Evolutionary conservation across 768 basidiomycete species (phyloP), one percentile per base, ranked within the genome.

Genomic region (Auriculariales sp.): DNA sequence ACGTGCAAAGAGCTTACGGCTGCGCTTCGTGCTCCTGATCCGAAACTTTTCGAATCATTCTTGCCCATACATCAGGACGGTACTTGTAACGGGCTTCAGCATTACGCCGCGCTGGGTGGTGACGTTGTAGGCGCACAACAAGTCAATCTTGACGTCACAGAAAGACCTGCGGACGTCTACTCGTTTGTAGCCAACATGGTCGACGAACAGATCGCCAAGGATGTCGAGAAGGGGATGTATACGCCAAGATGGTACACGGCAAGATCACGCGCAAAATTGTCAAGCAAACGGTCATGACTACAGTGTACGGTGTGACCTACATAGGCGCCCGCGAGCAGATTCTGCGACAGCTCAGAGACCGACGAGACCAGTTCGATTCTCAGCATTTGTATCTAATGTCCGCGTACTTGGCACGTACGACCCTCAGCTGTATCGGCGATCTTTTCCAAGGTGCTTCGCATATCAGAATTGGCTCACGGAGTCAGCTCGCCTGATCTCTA

Each of bases 211-310:
- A 70, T 95, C 29, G 64, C 65, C 35, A 64, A 66, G 56, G 86
- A 89, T 51, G 69, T 73, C 4, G 66, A 62, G 51, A 65, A 66
- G 6, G 81, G 77, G 1, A 61, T 67, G 49, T n/a, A n/a, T 64
- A 68, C 49, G 94, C 91, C 0, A 53, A 65, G 46, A 55, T 85
- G 55, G 70, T 94, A 25, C 49, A 69, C 34, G 89, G 87, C 28
- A 89, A 88, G 64, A 72, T 99, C 28, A 72, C 88, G 17, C 68
- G 95, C 22, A 98, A 99, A 65, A 83, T 95, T 15, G 94, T 99
- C 57, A 99, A 99, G 71, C 94, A 98, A 69, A 97, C 95, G 22
- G 89, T 97, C 55, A 99, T 99, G 95, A 99, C 94, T 1, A 97
- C 94, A 2, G 94, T 98, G 29, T 98, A 98, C 61, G 94, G 95